Conservation (phyloP, 345 rosid genomes). For the Crucihimalaya himalaica region DNA sequence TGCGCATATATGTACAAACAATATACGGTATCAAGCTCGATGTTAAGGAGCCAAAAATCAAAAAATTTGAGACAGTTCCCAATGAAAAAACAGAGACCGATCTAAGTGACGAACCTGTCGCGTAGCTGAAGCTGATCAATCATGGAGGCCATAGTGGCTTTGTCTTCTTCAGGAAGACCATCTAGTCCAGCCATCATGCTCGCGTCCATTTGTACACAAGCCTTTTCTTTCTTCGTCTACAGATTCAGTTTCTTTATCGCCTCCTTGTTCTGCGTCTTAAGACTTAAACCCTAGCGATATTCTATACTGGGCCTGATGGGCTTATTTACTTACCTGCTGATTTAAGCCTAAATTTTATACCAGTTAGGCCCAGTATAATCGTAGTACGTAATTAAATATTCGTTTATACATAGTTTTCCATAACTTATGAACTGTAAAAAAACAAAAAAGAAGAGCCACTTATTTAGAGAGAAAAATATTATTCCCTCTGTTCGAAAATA, state of each 20-base stretch:
- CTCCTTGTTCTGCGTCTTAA: slow-evolving; percentile 20
- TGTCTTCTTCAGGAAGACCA: slow-evolving; percentile 76
- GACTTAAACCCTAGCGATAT: slow-evolving; percentile 30
- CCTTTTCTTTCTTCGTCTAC: not conserved
- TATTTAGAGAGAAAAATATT: no score
- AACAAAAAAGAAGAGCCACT: no score
- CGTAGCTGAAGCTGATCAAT: slow-evolving; percentile 92
- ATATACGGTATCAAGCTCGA: not conserved
- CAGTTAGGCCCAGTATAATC: not conserved
- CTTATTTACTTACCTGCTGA: not conserved
- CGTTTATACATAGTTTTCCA: no score
- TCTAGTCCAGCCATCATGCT: slow-evolving; percentile 81
- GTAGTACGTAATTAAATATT: no score
- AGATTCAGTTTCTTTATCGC: slow-evolving; percentile 14
- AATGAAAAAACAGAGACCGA: not conserved
- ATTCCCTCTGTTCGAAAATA: no score
- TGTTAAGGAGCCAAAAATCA: not conserved
- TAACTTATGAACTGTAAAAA: no score
- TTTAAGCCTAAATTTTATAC: not conserved
- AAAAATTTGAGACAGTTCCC: not conserved
- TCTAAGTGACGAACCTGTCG: slow-evolving; percentile 56
- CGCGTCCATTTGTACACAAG: slow-evolving; percentile 58
- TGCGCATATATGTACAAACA: not conserved
- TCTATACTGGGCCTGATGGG: slow-evolving; percentile 29
- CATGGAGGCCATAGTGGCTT: slow-evolving; percentile 71